Evolutionary conservation across 306 rosid genomes (phyloP), one percentile per base, ranked within the genome.

Genomic region (Amphicarpaea edgeworthii): DNA sequence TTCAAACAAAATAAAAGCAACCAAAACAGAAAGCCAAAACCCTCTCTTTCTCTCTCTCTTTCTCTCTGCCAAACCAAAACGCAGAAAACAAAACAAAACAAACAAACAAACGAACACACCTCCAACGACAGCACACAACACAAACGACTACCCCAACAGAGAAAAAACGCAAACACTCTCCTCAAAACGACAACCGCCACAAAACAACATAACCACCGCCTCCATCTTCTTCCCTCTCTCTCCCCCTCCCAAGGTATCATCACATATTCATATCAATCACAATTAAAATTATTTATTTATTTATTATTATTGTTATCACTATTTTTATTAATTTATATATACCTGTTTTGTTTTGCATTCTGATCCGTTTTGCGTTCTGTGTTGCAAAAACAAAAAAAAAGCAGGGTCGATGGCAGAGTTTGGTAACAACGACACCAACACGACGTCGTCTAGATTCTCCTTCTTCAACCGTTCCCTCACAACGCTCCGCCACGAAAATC

Each of bases 401-500:
- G 65, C 71, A 82, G 80, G 68, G 82, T 68, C 63, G 71, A 78
- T 78, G 82, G 82, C 88, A 12, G 91, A 92, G 67, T 46, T 30
- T 4, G 55, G 70, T 15, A 72, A 72, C 34, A 66, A 19, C 78
- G 46, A 1, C 61, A 21, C 0, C 57, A 37, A 70, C 4, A 78
- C 82, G 82, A 11, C 53, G 87, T 46, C 82, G 71, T 21, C 50
- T 86, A 76, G 81, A 77, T 81, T 84, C 50, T 59, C 90, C 1
- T 84, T 89, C 49, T 80, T 95, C 87, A 87, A 87, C 76, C 96
- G 99, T 0, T 92, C 97, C 15, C 4, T 21, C 7, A 71, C 79
- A 1, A 85, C 89, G 46, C 14, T 85, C 54, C 67, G 76, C 45
- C 1, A 50, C 12, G 87, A 82, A 11, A 61, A 78, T 7, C 49